These are phyloP conservation scores for Tricholoma bakamatsutake DNA, from an alignment of 768 basidiomycete species.

Conservation along the genomic window DNA sequence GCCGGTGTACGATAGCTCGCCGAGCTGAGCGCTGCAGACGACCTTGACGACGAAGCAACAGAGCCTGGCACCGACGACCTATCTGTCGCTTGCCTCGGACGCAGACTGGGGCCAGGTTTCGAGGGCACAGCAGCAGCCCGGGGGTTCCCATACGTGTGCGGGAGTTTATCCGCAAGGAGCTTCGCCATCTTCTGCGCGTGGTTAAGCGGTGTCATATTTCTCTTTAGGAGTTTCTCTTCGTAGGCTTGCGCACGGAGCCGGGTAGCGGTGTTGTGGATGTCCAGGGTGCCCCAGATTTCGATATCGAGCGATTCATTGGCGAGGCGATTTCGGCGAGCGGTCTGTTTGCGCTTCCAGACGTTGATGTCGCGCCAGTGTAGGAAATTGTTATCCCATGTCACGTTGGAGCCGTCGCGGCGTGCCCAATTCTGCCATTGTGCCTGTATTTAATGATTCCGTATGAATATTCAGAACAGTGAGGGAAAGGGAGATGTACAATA, in stretches of 20 bases:
- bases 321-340: conserved; percentile 19
- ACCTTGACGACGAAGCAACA: background rate
- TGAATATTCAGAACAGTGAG: background rate
- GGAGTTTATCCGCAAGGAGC: conserved; percentile 7
- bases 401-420: conserved; percentile 46
- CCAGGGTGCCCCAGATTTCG: conserved; percentile 30
- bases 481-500: background rate
- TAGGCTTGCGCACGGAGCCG: conserved; percentile 38
- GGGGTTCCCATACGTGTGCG: background rate
- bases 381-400: conserved; percentile 41
- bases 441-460: conserved; percentile 20
- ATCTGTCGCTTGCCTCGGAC: background rate
- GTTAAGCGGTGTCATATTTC: conserved; percentile 1
- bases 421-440: conserved; percentile 49
- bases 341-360: conserved; percentile 29
- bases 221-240: conserved; percentile 33
- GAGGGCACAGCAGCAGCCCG: background rate
- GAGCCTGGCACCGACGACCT: background rate
- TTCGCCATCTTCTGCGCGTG: conserved; percentile 6
- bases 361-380: conserved; percentile 12
- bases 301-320: conserved; percentile 32
- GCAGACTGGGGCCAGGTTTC: background rate
- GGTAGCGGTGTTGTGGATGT: conserved; percentile 40
- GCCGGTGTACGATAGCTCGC: background rate
- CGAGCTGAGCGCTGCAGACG: background rate